Evolutionary conservation across 1,284 basidiomycete species (phyloP).

Genomic region (Malassezia nana): DNA sequence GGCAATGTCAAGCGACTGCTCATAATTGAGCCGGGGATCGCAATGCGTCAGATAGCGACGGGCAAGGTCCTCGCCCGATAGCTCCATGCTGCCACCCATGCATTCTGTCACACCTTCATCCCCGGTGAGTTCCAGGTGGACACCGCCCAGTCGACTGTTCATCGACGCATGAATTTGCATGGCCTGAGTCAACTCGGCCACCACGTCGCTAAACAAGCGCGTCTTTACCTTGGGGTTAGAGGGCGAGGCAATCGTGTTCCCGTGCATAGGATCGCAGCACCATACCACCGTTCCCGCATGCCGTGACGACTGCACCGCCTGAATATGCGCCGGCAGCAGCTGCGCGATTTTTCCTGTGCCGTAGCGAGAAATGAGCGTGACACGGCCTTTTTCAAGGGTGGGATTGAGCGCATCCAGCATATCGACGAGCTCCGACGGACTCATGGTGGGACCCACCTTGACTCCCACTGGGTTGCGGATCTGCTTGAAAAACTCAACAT

Average conservation of each 20-base stretch:
- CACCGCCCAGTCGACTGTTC: constrained; percentile 69
- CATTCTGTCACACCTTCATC: constrained; percentile 74
- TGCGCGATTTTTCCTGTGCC: constrained; percentile 65
- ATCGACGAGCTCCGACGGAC: constrained; percentile 65
- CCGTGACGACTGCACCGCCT: constrained; percentile 65
- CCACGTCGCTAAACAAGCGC: constrained; percentile 79
- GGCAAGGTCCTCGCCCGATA: constrained; percentile 53
- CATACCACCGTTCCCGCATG: constrained; percentile 69
- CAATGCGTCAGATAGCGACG: constrained; percentile 51
- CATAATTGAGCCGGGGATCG: constrained; percentile 53
- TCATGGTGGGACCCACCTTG: constrained; percentile 87
- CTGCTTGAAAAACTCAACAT: constrained; percentile 69
- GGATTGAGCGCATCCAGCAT: constrained; percentile 73
- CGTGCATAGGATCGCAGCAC: constrained; percentile 96
- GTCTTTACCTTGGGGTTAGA: constrained; percentile 52
- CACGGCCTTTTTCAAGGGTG: constrained; percentile 65
- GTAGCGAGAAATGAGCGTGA: constrained; percentile 86
- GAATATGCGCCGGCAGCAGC: constrained; percentile 70
- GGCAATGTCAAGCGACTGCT: constrained; percentile 52
- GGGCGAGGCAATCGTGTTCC: constrained; percentile 55
- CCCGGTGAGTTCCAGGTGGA: constrained; percentile 91
- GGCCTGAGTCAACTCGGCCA: constrained; percentile 72
- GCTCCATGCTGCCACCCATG: constrained; percentile 55
- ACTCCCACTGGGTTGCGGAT: constrained; percentile 92
- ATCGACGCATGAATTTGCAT: constrained; percentile 56